Evolutionary conservation across 1,284 basidiomycete genomes (phyloP).

Genomic region (Trichosporon sp.): DNA sequence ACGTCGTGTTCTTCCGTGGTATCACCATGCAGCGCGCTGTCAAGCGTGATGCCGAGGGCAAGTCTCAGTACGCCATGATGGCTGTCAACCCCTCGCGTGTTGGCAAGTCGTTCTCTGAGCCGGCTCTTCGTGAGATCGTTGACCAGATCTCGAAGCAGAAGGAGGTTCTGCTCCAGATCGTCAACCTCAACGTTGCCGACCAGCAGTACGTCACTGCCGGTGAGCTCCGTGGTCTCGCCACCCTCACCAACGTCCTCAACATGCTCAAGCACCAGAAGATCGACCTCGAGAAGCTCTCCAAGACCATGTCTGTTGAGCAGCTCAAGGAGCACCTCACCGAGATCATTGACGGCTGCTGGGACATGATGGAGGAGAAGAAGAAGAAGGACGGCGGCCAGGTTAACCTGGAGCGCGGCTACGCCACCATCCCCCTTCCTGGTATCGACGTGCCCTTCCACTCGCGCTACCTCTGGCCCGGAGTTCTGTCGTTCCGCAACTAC

Average conservation of each 20-base stretch:
- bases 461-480: conserved; percentile 96
- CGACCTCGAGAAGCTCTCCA: conserved; percentile 81
- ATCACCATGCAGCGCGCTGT: conserved; percentile 99
- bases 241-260: conserved; percentile 94
- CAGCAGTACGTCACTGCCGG: conserved; percentile 95
- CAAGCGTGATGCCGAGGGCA: conserved; percentile 86
- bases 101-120: conserved; percentile 87
- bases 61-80: conserved; percentile 98
- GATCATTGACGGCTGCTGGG: conserved; percentile 82
- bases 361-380: conserved; percentile 71
- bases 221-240: conserved; percentile 88
- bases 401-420: conserved; percentile 93
- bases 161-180: conserved; percentile 85
- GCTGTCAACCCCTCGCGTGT: conserved; percentile 96
- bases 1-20: conserved; percentile 98
- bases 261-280: conserved; percentile 96
- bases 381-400: conserved; percentile 76
- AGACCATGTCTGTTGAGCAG: conserved; percentile 55
- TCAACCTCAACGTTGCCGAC: conserved; percentile 86
- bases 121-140: conserved; percentile 88
- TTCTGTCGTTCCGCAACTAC: conserved; percentile 75
- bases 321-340: conserved; percentile 69
- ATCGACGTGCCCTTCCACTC: conserved; percentile 99
- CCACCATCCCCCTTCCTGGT: conserved; percentile 91
- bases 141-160: conserved; percentile 80